A percentile compares a stretch with the other conserved stretches of the same genome.
phyloP scores from a whole-genome alignment of 345 rosid species.

The Capsella bursapastoris region DNA sequence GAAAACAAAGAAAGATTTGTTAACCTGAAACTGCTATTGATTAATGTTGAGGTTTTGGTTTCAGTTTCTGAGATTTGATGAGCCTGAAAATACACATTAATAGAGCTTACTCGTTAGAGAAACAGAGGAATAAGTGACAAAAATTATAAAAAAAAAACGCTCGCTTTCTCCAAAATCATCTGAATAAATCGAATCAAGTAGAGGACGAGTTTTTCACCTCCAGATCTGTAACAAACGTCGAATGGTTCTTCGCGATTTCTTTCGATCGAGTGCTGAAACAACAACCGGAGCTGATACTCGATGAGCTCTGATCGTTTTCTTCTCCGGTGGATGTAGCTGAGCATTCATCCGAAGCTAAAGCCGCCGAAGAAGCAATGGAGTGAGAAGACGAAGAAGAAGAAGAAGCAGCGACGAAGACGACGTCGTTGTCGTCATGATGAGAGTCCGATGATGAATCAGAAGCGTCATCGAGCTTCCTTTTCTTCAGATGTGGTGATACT shows the following conservation, averaged over 20 bases:
- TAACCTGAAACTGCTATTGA: constrained; percentile 56
- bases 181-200: background rate
- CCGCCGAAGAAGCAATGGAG: constrained; percentile 33
- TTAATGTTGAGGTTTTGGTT: constrained; percentile 56
- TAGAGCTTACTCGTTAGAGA: background rate
- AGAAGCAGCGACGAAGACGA: background rate
- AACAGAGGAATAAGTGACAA: background rate
- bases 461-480: constrained; percentile 34
- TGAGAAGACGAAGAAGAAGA: background rate
- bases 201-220: constrained; percentile 49
- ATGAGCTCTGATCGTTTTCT: constrained; percentile 27
- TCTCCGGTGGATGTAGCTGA: constrained; percentile 31
- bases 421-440: background rate
- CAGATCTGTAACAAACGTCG: constrained; percentile 51
- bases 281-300: constrained; percentile 45
- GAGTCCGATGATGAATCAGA: constrained; percentile 16
- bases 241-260: constrained; percentile 46
- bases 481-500: constrained; percentile 47
- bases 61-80: constrained; percentile 49
- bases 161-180: background rate
- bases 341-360: constrained; percentile 33
- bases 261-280: constrained; percentile 52
- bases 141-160: background rate
- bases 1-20: background rate
- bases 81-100: constrained; percentile 6